Evolutionary conservation across 1,284 basidiomycete species (phyloP).

Genomic region (Sphagnurus paluster): DNA sequence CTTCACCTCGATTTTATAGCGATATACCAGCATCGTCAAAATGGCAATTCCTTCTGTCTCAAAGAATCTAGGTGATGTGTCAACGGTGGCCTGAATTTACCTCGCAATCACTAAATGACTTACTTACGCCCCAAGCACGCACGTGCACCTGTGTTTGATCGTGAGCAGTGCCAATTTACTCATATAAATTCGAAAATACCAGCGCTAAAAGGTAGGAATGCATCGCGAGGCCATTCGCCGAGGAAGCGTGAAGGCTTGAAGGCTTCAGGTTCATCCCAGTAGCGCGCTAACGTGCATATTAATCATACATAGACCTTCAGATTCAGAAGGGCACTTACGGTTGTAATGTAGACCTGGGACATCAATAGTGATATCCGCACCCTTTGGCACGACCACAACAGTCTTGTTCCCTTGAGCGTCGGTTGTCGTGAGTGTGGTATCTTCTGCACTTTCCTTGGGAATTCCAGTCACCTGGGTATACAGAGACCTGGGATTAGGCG

Average conservation of each 20-base stretch:
- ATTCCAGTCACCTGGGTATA: constrained; percentile 38
- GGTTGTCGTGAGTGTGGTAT: constrained; percentile 39
- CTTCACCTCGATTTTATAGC: constrained; percentile 50
- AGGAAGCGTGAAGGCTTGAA: constrained; percentile 23
- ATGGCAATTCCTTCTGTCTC: constrained; percentile 51
- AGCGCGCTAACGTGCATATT: constrained; percentile 15
- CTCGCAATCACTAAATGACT: constrained; percentile 19
- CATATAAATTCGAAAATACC: constrained; percentile 33
- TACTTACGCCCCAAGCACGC: constrained; percentile 56
- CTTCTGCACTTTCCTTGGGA: constrained; percentile 50
- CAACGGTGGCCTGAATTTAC: background rate
- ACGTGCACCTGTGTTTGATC: constrained; percentile 34
- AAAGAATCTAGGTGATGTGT: constrained; percentile 34
- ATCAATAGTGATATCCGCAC: constrained; percentile 40
- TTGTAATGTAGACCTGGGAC: constrained; percentile 38
- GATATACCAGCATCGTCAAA: constrained; percentile 46
- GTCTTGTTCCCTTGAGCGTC: constrained; percentile 37
- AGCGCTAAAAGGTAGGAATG: constrained; percentile 27
- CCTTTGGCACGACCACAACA: constrained; percentile 45
- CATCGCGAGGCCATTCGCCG: constrained; percentile 23
- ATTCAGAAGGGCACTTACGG: constrained; percentile 11
- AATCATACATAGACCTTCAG: background rate
- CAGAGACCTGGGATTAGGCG: background rate
- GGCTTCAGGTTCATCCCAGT: constrained; percentile 20
- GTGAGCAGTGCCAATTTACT: background rate